Conservation (phyloP, 345 rosid species). For the Eucalyptus brandiana region DNA sequence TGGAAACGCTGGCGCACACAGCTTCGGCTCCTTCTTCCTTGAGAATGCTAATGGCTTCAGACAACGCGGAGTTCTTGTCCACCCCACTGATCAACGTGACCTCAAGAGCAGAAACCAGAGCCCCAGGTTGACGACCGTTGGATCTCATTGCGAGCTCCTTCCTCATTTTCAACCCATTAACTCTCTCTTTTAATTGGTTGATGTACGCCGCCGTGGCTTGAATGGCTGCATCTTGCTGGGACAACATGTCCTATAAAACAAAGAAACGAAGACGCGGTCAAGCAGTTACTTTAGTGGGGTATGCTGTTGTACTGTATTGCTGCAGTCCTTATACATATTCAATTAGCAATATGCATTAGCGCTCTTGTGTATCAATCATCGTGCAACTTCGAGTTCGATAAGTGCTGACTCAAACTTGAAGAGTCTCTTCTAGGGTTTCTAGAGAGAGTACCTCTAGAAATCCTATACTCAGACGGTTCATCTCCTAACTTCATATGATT, state of each 20-base stretch:
- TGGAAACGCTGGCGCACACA: neutral
- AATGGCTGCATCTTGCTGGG: constrained; percentile 30
- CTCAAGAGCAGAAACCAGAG: neutral
- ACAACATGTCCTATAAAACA: constrained; percentile 1
- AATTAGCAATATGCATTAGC: neutral
- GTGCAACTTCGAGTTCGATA: neutral
- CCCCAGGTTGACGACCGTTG: neutral
- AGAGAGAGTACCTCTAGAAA: neutral
- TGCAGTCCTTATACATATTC: neutral
- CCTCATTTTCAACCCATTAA: constrained; percentile 15
- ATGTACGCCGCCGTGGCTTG: constrained; percentile 28
- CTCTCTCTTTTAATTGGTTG: constrained; percentile 16
- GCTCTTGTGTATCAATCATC: neutral
- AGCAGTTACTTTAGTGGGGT: neutral
- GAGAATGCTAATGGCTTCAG: neutral
- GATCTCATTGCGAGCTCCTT: constrained; percentile 9
- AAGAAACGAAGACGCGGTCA: neutral
- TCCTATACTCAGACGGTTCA: neutral
- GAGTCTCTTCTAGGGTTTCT: neutral
- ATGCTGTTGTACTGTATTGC: neutral
- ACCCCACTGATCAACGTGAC: constrained; percentile 1
- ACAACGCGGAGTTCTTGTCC: neutral
- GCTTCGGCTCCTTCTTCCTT: constrained; percentile 16
- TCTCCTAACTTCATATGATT: neutral
- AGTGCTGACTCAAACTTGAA: neutral